Evolutionary conservation across 1,139 yeast genomes (phyloP), one percentile per base, ranked within the genome.

Genomic region (Taphrina flavorubra): DNA sequence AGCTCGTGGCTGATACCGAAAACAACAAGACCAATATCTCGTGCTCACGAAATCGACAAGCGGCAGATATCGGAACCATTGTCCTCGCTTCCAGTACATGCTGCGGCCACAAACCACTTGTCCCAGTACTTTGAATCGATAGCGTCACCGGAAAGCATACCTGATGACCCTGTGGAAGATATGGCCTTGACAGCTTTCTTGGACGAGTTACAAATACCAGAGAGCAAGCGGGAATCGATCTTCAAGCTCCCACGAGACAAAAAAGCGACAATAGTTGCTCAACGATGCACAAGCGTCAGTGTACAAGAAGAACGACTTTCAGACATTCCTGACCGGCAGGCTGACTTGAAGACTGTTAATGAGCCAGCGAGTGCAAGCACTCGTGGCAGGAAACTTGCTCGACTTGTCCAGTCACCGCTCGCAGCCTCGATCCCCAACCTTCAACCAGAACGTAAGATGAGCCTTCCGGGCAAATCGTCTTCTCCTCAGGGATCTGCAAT

Each of bases 191-290:
- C 8, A 4, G 53, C 53, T 8, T 20, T 49, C n/a, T 25, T 56
- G 49, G 60, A 56, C n/a, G 60, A 56, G 16, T 34, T 56, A 13
- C 14, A n/a, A 2, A 39, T 56, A 10, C 60, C 60, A 2, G 18
- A 39, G 14, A 20, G 36, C 10, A 56, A 56, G 11, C 2, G 49
- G 14, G 10, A 25, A 8, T 39, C 46, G 5, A 39, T 56, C 3
- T 20, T 25, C 36, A 11, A 16, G 14, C 36, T 56, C 2, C 18
- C 60, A 8, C 49, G 11, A 37, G 49, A 40, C 13, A 37, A 56
- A 40, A 34, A 16, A 16, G 13, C 57, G 25, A 34, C 10, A 16
- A 44, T 44, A 7, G n/a, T 44, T n/a, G 47, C 47, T 2, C 47
- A 44, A n/a, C 13, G 47, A 14, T 44, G 47, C 18, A 44, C 47